Percentiles rank a stretch among this genome's conserved stretches.
Conservation (phyloP, 2,329 filamentous ascomycete species). For the Aureobasidium uvarum region DNA sequence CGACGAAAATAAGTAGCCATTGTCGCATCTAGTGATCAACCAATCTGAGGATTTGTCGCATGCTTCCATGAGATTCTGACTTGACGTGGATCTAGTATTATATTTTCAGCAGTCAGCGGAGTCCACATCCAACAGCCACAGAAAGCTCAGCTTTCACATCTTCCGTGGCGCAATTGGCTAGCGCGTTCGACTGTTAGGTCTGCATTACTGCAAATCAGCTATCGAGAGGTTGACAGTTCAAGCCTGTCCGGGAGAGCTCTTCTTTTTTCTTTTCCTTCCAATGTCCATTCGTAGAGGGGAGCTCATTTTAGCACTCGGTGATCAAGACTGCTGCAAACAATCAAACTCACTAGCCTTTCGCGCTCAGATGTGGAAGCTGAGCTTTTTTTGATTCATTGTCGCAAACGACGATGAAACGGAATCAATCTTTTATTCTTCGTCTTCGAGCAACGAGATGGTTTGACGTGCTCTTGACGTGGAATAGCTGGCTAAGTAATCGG, state of each 20-base stretch:
- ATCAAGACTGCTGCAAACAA: background rate
- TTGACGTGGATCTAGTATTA: background rate
- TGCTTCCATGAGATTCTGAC: no score
- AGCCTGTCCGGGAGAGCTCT: constrained; percentile 13
- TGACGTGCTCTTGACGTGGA: no score
- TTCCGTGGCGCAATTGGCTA: constrained; percentile 17
- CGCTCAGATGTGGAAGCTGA: no score
- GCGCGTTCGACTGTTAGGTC: constrained; percentile 13
- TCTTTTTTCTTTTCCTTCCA: background rate
- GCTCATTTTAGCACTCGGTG: background rate
- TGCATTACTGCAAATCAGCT: background rate
- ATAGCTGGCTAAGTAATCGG: no score
- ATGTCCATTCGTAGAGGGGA: background rate
- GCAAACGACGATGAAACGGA: background rate
- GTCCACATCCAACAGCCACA: background rate
- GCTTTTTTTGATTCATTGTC: background rate
- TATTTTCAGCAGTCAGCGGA: background rate
- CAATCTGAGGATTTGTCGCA: no score
- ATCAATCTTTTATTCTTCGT: no score
- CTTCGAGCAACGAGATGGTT: no score
- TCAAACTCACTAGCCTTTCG: background rate
- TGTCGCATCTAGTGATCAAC: no score
- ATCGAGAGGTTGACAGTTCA: constrained; percentile 17
- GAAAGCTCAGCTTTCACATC: constrained; percentile 12
- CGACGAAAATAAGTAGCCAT: no score